Evolutionary conservation across 2,329 filamentous ascomycete genomes (phyloP).

Genomic region (Fusarium metavorans): DNA sequence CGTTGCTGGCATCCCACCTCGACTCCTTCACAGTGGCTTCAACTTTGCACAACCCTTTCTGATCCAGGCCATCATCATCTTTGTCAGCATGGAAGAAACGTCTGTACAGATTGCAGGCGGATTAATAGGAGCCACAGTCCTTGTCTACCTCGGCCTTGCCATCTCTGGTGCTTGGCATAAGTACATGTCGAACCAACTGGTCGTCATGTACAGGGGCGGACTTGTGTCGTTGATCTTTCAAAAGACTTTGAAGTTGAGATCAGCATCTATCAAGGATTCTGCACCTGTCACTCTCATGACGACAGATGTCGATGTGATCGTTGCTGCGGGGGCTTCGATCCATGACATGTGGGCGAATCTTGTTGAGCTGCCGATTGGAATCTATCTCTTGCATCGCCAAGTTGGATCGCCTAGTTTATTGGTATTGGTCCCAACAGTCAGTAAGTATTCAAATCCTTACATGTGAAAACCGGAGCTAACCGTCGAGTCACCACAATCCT

Average conservation of each 20-base stretch:
- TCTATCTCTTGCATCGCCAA: constrained; percentile 52
- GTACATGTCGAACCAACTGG: constrained; percentile 51
- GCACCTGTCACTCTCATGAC: constrained; percentile 60
- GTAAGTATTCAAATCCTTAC: constrained; percentile 28
- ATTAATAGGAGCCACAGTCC: constrained; percentile 55
- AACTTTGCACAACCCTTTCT: constrained; percentile 60
- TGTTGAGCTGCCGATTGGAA: constrained; percentile 52
- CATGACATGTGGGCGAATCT: constrained; percentile 55
- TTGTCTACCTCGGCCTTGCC: constrained; percentile 58
- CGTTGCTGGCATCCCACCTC: constrained; percentile 49
- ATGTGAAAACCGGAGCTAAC: not conserved
- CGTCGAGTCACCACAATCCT: constrained; percentile 33
- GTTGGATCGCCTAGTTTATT: constrained; percentile 48
- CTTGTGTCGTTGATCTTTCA: constrained; percentile 62
- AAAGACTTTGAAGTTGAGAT: constrained; percentile 54
- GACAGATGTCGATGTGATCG: constrained; percentile 56
- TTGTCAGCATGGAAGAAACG: constrained; percentile 46
- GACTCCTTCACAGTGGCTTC: constrained; percentile 55
- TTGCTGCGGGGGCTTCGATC: constrained; percentile 40
- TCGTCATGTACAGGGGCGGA: constrained; percentile 52
- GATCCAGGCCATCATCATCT: constrained; percentile 50
- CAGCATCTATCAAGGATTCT: constrained; percentile 49
- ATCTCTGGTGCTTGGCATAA: constrained; percentile 49
- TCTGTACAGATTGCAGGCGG: constrained; percentile 49
- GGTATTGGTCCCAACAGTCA: constrained; percentile 44